Base-by-base conservation (phyloP, 192 early-diverging fungal species). In the Coemansia sp. region DNA sequence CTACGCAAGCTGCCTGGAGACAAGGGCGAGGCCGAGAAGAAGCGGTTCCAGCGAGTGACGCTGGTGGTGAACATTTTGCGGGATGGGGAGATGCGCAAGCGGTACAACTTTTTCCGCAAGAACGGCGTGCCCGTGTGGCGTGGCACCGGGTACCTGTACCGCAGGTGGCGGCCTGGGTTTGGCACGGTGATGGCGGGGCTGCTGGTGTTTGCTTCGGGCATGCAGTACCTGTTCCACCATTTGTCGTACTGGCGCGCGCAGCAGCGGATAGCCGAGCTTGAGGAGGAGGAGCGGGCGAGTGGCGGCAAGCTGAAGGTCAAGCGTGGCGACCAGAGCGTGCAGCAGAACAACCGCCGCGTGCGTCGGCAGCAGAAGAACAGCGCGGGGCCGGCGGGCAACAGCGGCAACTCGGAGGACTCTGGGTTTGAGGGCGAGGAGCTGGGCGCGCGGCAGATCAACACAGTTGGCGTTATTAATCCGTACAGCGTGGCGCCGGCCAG, bases 71-170 rank as follows among this genome's bases (percentile, higher is more conserved):
- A 76, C 29, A 85, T 90, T 47, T 60, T 90, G 60, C 77, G 88
- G 27, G 80, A 85, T 53, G 46, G 65, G 21, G 70, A 70, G 53
- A 68, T 63, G 26, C 85, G 87, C 21, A 83, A 88, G 32, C 77
- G 86, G 25, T 90, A 90, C 65, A 82, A 90, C 69, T 88, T 86
- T 65, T 90, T 87, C 63, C 77, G 85, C 55, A 88, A 85, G 60
- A 88, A 88, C 57, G 88, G 88, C 13, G 86, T 90, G 11, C 88
- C 88, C 22, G 77, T 79, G 45, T 90, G 88, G 88, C 74, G 88
- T 41, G 88, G 87, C 30, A 86, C 87, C 42, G 87, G 84, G 0
- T 90, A 88, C 41, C 64, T 83, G 10, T 90, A 90, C 60, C 60
- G 75, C 26, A 82, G 88, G 32, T 87, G 84, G 70, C 72, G 87